Conservation (phyloP, 169 alveolate species). For the Amoebophrya sp. region DNA sequence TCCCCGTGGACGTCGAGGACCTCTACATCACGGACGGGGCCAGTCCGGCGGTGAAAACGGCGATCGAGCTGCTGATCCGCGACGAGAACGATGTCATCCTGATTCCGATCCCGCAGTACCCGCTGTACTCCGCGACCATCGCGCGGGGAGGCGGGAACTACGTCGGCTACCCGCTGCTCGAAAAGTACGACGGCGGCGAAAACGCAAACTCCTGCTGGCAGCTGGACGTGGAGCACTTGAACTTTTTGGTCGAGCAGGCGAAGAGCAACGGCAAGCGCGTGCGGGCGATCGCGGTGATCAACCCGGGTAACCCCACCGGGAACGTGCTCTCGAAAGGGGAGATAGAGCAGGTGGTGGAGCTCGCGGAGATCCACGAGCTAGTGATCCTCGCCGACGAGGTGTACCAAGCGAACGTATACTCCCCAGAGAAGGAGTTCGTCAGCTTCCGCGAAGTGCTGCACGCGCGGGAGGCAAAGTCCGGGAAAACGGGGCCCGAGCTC, state of each 20-base stretch:
- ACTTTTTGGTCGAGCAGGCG: conserved; percentile 21
- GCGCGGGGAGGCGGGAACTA: conserved; percentile 46
- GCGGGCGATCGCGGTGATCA: conserved; percentile 55
- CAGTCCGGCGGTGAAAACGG: conserved; percentile 38
- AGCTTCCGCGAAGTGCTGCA: conserved; percentile 19
- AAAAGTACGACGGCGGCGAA: conserved; percentile 15
- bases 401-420: conserved; percentile 63
- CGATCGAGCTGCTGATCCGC: conserved; percentile 39
- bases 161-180: conserved; percentile 44
- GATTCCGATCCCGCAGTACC: conserved; percentile 76
- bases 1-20: conserved; percentile 33
- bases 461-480: conserved; percentile 21
- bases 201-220: too few species aligned
- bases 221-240: conserved; percentile 37
- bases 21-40: conserved; percentile 51
- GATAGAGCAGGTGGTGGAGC: conserved; percentile 42
- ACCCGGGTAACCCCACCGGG: conserved; percentile 78
- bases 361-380: conserved; percentile 49
- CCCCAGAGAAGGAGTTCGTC: conserved; percentile 32
- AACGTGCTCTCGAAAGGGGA: conserved; percentile 43
- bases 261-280: conserved; percentile 41
- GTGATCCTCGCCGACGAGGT: conserved; percentile 76
- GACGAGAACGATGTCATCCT: conserved; percentile 56
- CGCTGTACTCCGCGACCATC: conserved; percentile 62
- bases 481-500: conserved; percentile 38